Evolutionary conservation across 148 eudicot species (phyloP).

Genomic region (Amaranthus hypochondriacus): DNA sequence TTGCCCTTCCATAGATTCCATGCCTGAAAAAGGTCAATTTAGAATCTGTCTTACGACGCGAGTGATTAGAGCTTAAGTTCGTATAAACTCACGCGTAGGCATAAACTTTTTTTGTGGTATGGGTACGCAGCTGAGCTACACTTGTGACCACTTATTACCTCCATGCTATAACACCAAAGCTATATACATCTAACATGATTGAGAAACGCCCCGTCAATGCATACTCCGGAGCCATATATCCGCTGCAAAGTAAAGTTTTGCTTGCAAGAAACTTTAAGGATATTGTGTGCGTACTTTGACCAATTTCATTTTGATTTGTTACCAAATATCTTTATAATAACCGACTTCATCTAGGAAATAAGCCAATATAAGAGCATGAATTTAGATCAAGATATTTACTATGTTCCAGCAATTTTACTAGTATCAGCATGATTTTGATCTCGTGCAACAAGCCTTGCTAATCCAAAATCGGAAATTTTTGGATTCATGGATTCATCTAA

Average conservation of each 20-base stretch:
- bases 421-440: slow-evolving; percentile 23
- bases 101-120: slow-evolving; percentile 7
- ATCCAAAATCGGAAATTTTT: slow-evolving; percentile 25
- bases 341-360: too few relatives aligned
- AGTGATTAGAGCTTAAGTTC: not conserved
- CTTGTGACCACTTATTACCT: slow-evolving; percentile 38
- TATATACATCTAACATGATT: slow-evolving; percentile 37
- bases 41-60: too few relatives aligned
- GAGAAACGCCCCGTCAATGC: slow-evolving; percentile 41
- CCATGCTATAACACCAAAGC: slow-evolving; percentile 51
- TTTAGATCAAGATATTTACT: slow-evolving; percentile 16
- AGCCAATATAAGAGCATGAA: too few relatives aligned
- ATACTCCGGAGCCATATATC: slow-evolving; percentile 52
- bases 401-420: slow-evolving; percentile 20
- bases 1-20: slow-evolving; percentile 29
- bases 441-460: slow-evolving; percentile 17
- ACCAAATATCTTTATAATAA: too few relatives aligned
- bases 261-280: too few relatives aligned
- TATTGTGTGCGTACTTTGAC: too few relatives aligned
- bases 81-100: not conserved
- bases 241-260: slow-evolving; percentile 25
- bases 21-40: slow-evolving; percentile 13
- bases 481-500: slow-evolving; percentile 19
- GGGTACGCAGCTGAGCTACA: not conserved
- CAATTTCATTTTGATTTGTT: too few relatives aligned